Base-by-base conservation (phyloP, 306 rosid genomes). In the Pueraria montana region DNA sequence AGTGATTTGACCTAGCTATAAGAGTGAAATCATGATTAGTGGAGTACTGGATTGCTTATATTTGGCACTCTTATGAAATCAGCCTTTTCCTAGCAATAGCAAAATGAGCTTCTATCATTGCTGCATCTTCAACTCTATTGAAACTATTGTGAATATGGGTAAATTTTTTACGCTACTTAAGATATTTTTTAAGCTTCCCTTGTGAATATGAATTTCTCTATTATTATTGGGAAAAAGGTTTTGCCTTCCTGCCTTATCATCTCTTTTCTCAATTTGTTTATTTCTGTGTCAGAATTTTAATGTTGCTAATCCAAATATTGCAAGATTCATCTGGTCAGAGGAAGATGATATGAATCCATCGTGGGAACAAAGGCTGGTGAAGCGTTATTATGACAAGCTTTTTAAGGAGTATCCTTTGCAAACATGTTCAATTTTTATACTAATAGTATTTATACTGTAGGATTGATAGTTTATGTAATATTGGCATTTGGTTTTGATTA, bases 281-380 rank as follows among this genome's bases (percentile, higher is more conserved):
- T 59, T 77, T 67, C 67, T 61, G 21, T 52, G 16, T 62, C 67
- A 50, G 81, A 79, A 83, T 73, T 70, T 68, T 88, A 38, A 88
- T 69, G 66, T 65, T 74, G 71, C 56, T 79, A 49, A 70, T 85
- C 65, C 32, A 83, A 79, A 85, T 80, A 58, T 72, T 88, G 82
- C 64, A 80, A 94, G 99, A 89, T 95, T 95, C 86, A 93, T 93
- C 83, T 94, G 99, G 79, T 88, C 94, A 0, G 97, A 93, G 88
- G 98, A 93, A 90, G 99, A 93, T 92, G 98, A 93, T 63, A 78
- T 87, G 97, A 68, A 96, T 88, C 87, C 87, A 63, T 95, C 99
- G 50, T 92, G 99, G 99, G 99, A 92, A 85, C 99, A 93, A 88
- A 91, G 94, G 96, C 92, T 96, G 82, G 99, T 96, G 80, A 96